Base-by-base conservation (phyloP, 106 monocot genomes). In the Posidonia australis region DNA sequence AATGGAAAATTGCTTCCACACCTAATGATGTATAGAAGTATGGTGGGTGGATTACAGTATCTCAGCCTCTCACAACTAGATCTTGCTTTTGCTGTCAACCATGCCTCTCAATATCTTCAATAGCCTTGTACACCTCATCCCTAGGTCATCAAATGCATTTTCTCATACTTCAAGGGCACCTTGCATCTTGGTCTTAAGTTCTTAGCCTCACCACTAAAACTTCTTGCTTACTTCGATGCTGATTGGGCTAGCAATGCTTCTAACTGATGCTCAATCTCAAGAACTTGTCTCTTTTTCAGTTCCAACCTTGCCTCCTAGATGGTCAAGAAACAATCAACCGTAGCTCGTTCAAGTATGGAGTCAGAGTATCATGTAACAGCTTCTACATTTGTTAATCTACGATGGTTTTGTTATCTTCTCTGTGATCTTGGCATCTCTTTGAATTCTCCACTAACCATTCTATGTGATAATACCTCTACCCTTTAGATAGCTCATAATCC, bases 321-420 rank as follows among this genome's bases (percentile, higher is more conserved):
- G 13, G 16, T 20, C 21, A n/a, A 11, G 21, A 57, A 57, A 27
- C 56, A 57, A 27, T 13, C 10, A 13, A 57, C 0, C 13, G 56
- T 57, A 57, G 56, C 56, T 56, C 56, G 56, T 27, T 56, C 56
- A 11, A 20, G 20, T 20, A 56, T 19, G 11, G 56, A 56, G 21
- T 22, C 9, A 0, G 56, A 57, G 27, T 57, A 21, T 1, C 25
- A 20, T 57, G 56, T 20, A n/a, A 13, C 21, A 12, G 56, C 56
- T 57, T 24, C 27, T 13, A 24, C 56, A 11, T 3, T 27, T 2
- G 18, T 20, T 23, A 20, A 57, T 27, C 21, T 57, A 13, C 16
- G 13, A 12, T 57, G 3, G 25, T 3, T 57, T 13, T 26, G 25
- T 57, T 27, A 57, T 22, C 22, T 57, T 12, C 56, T 57, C 12